Percentiles rank a stretch among this genome's conserved stretches.
These are phyloP conservation scores for Chara braunii DNA, from an alignment of 139 green algal genomes.

Conservation along the genomic window DNA sequence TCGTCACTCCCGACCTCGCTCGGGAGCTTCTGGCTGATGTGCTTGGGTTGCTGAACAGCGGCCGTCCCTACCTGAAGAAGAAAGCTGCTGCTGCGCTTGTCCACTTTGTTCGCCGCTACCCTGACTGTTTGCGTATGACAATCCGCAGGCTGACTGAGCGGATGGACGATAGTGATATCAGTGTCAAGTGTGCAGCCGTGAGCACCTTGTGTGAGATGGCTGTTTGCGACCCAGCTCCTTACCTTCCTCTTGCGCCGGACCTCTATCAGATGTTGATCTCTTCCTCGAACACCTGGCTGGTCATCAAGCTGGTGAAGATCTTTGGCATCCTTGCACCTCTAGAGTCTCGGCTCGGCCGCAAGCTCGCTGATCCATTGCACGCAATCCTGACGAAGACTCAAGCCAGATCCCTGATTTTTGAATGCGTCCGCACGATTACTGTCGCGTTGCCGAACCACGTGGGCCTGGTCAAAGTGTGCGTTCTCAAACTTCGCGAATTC, in stretches of 20 bases:
- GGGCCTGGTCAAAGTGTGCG: not conserved
- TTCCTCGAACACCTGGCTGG: slow-evolving; percentile 43
- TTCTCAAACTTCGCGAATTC: too few relatives aligned
- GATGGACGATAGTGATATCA: slow-evolving; percentile 41
- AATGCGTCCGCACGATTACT: slow-evolving; percentile 42
- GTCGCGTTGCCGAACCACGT: not conserved
- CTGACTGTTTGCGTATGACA: not conserved
- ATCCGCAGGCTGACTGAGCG: slow-evolving; percentile 20
- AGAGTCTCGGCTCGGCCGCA: slow-evolving; percentile 46
- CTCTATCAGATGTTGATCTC: slow-evolving; percentile 42
- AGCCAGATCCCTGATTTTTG: slow-evolving; percentile 48
- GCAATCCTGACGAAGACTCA: slow-evolving; percentile 41
- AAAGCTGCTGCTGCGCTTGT: slow-evolving; percentile 14
- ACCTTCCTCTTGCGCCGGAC: slow-evolving; percentile 45
- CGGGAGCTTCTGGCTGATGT: slow-evolving; percentile 47
- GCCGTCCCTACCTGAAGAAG: slow-evolving; percentile 4
- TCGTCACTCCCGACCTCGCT: slow-evolving; percentile 47
- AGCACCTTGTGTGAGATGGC: slow-evolving; percentile 44
- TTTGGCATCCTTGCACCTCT: slow-evolving; percentile 43
- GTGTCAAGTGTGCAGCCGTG: slow-evolving; percentile 39
- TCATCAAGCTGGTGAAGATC: slow-evolving; percentile 54
- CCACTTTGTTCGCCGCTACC: slow-evolving; percentile 7
- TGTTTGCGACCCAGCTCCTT: slow-evolving; percentile 39
- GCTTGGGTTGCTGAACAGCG: slow-evolving; percentile 33
- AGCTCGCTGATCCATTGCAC: slow-evolving; percentile 40